Evolutionary conservation across 139 green algal genomes (phyloP), one percentile per base, ranked within the genome.

Genomic region (Zygnema circumcarinatum): DNA sequence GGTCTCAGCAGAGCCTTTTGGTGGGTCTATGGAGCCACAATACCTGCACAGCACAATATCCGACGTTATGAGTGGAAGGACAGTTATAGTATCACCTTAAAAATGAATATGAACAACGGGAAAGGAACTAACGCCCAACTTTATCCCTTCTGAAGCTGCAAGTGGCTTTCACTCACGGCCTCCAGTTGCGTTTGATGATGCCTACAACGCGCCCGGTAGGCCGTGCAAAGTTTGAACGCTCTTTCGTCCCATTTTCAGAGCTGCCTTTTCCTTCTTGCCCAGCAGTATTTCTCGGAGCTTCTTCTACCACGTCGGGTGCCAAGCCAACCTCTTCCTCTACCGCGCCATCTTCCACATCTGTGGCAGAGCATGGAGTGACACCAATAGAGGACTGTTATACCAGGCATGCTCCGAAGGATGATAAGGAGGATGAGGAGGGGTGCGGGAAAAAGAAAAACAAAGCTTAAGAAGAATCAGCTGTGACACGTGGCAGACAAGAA

Each of bases 101-200:
- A n/a, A n/a, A n/a, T n/a, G n/a, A n/a, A n/a, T n/a, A n/a, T n/a
- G n/a, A n/a, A n/a, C n/a, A n/a, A n/a, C n/a, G n/a, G n/a, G n/a
- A n/a, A n/a, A n/a, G n/a, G n/a, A n/a, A n/a, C n/a, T n/a, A n/a
- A n/a, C n/a, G n/a, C n/a, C n/a, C n/a, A n/a, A n/a, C n/a, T n/a
- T n/a, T n/a, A n/a, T n/a, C n/a, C n/a, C n/a, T n/a, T n/a, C n/a
- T n/a, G n/a, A n/a, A n/a, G n/a, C n/a, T n/a, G n/a, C n/a, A n/a
- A n/a, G n/a, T n/a, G n/a, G n/a, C n/a, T n/a, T n/a, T 62, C 29
- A 83, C 87, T 91, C 56, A 90, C 83, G 67, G 38, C 25, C 89
- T 80, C 91, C 91, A 93, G 31, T 85, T 87, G 2, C 91, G 82
- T 72, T 87, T 87, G 42, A 93, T 84, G 62, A 93, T 90, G 69